phyloP scores from a whole-genome alignment of 208 protist genomes.

The Angomonas deanei region DNA sequence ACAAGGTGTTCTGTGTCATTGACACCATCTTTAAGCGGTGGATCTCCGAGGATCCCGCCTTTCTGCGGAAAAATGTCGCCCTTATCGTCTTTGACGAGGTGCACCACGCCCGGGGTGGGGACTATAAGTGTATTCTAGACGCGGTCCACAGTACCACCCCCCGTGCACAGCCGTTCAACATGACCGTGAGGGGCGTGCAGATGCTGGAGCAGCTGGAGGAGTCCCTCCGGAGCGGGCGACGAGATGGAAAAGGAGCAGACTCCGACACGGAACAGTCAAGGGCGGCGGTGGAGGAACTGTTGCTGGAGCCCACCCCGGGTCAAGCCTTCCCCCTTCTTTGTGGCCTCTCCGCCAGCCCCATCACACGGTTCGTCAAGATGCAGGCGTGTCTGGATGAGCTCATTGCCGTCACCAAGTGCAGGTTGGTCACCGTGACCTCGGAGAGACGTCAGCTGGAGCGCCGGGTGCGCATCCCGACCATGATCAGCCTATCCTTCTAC shows the following conservation, averaged over 20 bases:
- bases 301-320: not conserved
- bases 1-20: too few relatives aligned
- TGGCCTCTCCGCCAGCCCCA: slow-evolving; percentile 51
- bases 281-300: slow-evolving; percentile 11
- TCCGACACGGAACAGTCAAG: too few relatives aligned
- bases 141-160: not conserved
- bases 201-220: not conserved
- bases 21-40: too few relatives aligned
- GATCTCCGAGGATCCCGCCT: slow-evolving; percentile 5
- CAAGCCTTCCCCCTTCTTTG: slow-evolving; percentile 27
- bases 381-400: slow-evolving; percentile 9
- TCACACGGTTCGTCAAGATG: slow-evolving; percentile 8
- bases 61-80: slow-evolving; percentile 24
- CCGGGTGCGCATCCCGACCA: not conserved
- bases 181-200: not conserved
- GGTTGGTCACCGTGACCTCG: not conserved
- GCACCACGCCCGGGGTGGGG: slow-evolving; percentile 39
- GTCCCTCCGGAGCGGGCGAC: not conserved
- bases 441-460: not conserved
- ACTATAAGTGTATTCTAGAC: slow-evolving; percentile 12
- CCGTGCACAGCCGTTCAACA: slow-evolving; percentile 11
- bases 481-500: slow-evolving; percentile 12
- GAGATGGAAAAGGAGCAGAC: not conserved
- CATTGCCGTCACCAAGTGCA: not conserved
- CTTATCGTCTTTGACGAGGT: slow-evolving; percentile 73